phyloP scores from a whole-genome alignment of 163 green algal species.

The Scenedesmus sp. region DNA sequence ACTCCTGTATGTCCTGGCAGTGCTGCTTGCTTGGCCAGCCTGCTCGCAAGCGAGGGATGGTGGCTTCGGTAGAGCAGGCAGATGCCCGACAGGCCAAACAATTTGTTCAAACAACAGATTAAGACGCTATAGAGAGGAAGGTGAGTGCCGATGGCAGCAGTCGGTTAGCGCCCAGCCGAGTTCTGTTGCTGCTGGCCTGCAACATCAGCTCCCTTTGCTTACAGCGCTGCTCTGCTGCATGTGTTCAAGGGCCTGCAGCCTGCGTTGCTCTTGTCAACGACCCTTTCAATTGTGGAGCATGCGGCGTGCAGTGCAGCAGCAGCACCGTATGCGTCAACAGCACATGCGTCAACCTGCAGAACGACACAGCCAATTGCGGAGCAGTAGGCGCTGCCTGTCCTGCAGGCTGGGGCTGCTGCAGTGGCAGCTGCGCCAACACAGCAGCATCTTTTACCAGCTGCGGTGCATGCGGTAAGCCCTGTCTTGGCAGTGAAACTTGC shows the following conservation, averaged over 20 bases:
- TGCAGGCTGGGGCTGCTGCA: background rate
- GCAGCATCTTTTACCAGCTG: background rate
- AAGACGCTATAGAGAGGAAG: background rate
- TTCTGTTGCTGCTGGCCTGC: background rate
- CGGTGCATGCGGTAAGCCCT: background rate
- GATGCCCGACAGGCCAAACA: background rate
- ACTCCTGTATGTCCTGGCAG: background rate
- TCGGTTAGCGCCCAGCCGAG: background rate
- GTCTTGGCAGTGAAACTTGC: background rate
- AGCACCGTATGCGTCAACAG: background rate
- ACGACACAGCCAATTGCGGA: background rate
- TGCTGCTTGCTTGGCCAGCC: background rate
- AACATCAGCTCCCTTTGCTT: background rate
- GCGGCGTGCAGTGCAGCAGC: background rate
- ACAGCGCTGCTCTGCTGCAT: background rate
- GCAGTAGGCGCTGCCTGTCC: background rate
- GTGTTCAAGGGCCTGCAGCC: background rate
- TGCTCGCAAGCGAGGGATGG: slow-evolving; percentile 1
- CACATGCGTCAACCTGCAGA: background rate
- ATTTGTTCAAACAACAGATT: background rate
- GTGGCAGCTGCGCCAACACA: background rate
- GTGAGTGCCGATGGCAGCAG: background rate
- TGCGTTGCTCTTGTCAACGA: background rate
- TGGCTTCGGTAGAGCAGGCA: background rate
- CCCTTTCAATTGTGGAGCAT: background rate